phyloP scores from a whole-genome alignment of 106 monocot species.

The Acorus gramineus region DNA sequence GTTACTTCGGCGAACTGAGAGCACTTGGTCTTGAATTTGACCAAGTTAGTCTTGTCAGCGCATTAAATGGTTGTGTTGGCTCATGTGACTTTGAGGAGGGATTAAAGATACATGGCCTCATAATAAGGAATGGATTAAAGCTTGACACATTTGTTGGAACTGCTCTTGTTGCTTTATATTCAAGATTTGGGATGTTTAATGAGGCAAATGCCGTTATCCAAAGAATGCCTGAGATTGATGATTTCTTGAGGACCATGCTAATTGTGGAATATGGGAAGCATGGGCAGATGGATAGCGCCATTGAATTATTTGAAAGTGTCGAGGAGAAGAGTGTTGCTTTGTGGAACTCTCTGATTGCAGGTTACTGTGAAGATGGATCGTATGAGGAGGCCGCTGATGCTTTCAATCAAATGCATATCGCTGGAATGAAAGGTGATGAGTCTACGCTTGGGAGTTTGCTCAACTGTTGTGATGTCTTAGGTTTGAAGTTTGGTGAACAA shows the following conservation, averaged over 20 bases:
- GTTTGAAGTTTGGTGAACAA: slow-evolving; percentile 25
- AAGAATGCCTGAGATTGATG: slow-evolving; percentile 28
- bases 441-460: slow-evolving; percentile 48
- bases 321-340: slow-evolving; percentile 26
- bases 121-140: slow-evolving; percentile 27
- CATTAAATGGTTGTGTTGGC: slow-evolving; percentile 21
- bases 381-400: slow-evolving; percentile 18
- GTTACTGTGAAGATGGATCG: slow-evolving; percentile 29
- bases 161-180: slow-evolving; percentile 35
- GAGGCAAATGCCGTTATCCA: slow-evolving; percentile 19
- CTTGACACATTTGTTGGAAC: slow-evolving; percentile 22
- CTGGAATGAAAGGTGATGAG: slow-evolving; percentile 21
- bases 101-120: slow-evolving; percentile 25
- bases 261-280: slow-evolving; percentile 54
- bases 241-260: slow-evolving; percentile 37
- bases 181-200: slow-evolving; percentile 31
- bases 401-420: slow-evolving; percentile 23
- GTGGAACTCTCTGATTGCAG: slow-evolving; percentile 42
- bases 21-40: slow-evolving; percentile 21
- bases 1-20: slow-evolving; percentile 17
- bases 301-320: slow-evolving; percentile 23
- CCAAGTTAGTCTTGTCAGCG: slow-evolving; percentile 28
- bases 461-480: slow-evolving; percentile 8
- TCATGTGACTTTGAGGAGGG: slow-evolving; percentile 30
- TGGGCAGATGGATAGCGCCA: slow-evolving; percentile 16